Percentiles rank a stretch among this genome's conserved stretches.
Conservation (phyloP, 2,329 filamentous ascomycete species). For the Paraconiothyrium brasiliense region DNA sequence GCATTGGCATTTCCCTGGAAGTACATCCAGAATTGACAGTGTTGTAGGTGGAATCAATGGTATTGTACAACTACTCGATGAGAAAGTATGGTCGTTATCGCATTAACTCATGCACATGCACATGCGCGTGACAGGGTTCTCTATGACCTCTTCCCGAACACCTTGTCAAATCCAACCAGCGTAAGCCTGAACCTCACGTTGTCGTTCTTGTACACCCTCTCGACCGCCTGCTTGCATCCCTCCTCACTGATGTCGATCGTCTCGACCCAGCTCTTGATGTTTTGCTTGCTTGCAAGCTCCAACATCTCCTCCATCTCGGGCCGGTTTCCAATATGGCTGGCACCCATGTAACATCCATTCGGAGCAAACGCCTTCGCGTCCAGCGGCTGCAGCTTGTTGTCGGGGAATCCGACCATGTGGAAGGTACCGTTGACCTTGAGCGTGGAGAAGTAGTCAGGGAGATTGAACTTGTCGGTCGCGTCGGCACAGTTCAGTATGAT, state of each 20-base stretch:
- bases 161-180: constrained; percentile 73
- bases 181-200: constrained; percentile 79
- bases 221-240: constrained; percentile 74
- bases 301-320: constrained; percentile 63
- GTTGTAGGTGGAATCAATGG: too few species aligned
- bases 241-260: constrained; percentile 76
- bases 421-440: constrained; percentile 84
- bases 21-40: too few species aligned
- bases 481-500: constrained; percentile 80
- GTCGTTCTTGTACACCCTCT: constrained; percentile 72
- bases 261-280: constrained; percentile 65
- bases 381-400: constrained; percentile 75
- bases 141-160: constrained; percentile 63
- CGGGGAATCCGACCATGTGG: constrained; percentile 82
- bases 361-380: constrained; percentile 77
- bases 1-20: too few species aligned
- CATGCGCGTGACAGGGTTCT: neutral
- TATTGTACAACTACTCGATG: too few species aligned
- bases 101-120: too few species aligned
- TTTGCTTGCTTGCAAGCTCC: constrained; percentile 60
- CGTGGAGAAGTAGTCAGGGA: constrained; percentile 76
- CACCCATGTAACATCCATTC: constrained; percentile 71
- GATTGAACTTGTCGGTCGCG: constrained; percentile 73
- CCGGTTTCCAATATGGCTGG: constrained; percentile 61
- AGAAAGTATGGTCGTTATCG: too few species aligned